Evolutionary conservation across 1,284 basidiomycete species (phyloP), one percentile per base, ranked within the genome.

Genomic region (Sanghuangporus weigelae): DNA sequence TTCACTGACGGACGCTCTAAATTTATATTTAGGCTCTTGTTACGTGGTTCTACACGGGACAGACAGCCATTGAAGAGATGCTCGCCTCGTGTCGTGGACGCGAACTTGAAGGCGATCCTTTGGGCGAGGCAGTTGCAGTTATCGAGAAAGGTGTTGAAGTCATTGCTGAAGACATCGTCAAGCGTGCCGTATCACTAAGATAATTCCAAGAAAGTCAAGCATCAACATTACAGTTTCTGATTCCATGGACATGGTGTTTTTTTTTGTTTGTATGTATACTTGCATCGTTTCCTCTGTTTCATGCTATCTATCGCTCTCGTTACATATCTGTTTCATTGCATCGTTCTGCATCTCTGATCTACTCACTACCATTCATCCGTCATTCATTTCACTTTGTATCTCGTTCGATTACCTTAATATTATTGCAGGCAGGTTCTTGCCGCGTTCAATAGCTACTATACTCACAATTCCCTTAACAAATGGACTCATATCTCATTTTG

Each of bases 41-140:
- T 50, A 77, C 83, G 7, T 86, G 84, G 84, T 85, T 80, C 73
- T 86, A 86, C 67, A 71, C 76, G 1, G 84, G 84, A 36, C 80
- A 84, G 67, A 68, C 71, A 8, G 76, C 78, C 38, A 72, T 79
- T 19, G 64, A 65, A 4, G 58, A 73, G 16, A 71, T 82, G 73
- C 63, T 75, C 21, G 2, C 31, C 3, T n/a, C 48, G 8, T 63
- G 62, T 23, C 35, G 48, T 12, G 44, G 8, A 8, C 16, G 21
- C 21, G 62, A 63, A 8, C 19, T 59, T 6, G 56, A 53, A 31
- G 57, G 62, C 3, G 62, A 63, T 19, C 49, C 62, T 8, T 49
- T 63, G 19, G 62, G 62, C 26, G 62, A 63, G 39, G 62, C 48
- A 4, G 62, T 56, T 26, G 48, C 56, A 35, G 42, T 36, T 7